These are phyloP conservation scores for Trypanosoma caninum DNA, from an alignment of 208 protist genomes.

Conservation along the genomic window DNA sequence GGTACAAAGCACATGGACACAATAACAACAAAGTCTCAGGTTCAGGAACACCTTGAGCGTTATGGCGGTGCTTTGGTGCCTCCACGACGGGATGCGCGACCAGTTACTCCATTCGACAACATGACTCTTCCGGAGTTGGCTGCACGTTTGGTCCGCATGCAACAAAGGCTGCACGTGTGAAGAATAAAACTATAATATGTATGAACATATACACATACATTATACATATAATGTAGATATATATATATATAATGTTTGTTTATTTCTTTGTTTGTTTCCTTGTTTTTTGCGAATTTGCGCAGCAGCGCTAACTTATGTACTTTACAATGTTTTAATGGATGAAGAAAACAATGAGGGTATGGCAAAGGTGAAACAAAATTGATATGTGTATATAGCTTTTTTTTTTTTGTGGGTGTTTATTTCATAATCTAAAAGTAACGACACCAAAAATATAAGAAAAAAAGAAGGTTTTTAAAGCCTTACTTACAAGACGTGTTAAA, in stretches of 20 bases:
- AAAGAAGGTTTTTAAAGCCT: no score
- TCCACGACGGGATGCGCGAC: slow-evolving; percentile 6
- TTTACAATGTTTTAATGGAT: not conserved
- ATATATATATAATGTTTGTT: not conserved
- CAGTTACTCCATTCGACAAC: slow-evolving; percentile 15
- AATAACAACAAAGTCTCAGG: slow-evolving; percentile 46
- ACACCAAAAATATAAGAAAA: no score
- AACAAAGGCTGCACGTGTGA: slow-evolving; percentile 18
- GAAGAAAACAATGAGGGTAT: not conserved
- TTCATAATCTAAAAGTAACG: not conserved
- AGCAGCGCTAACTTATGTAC: not conserved
- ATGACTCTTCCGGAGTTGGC: slow-evolving; percentile 58
- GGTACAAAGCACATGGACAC: slow-evolving; percentile 59
- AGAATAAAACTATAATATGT: no score
- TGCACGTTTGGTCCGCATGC: slow-evolving; percentile 44
- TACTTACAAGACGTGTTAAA: no score
- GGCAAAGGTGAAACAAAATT: no score
- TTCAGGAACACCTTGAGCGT: slow-evolving; percentile 37
- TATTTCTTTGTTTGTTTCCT: no score
- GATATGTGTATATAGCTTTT: no score
- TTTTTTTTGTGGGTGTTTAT: not conserved
- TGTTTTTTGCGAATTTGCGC: no score
- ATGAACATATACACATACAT: no score
- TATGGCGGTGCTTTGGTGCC: slow-evolving; percentile 44
- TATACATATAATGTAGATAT: slow-evolving; percentile 2